Percentiles rank a stretch among this genome's conserved stretches.
These are phyloP conservation scores for Hemisphaericaspora subhashii DNA, from an alignment of 1,139 yeast genomes.

Conservation along the genomic window DNA sequence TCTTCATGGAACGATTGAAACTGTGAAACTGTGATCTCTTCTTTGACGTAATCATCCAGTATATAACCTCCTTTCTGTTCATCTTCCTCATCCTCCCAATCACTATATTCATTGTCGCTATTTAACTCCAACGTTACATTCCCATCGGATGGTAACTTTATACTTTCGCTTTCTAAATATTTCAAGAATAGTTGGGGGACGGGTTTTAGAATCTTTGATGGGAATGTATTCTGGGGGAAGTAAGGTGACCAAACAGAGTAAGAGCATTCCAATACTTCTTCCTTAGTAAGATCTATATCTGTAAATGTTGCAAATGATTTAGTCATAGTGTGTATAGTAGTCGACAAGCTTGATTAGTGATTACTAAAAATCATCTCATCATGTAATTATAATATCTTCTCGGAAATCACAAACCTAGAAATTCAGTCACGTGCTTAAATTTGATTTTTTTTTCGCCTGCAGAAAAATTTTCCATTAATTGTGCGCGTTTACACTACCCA, in stretches of 20 bases:
- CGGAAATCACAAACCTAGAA: neutral
- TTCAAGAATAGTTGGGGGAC: constrained; percentile 66
- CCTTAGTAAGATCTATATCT: constrained; percentile 38
- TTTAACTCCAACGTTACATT: constrained; percentile 31
- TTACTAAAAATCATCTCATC: neutral
- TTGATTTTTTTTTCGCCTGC: neutral
- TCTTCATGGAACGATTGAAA: constrained; percentile 61
- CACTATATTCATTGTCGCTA: constrained; percentile 69
- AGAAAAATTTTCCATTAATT: neutral
- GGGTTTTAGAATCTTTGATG: constrained; percentile 59
- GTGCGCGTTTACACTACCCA: constrained; percentile 1
- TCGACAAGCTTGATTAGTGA: neutral
- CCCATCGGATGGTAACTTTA: constrained; percentile 56
- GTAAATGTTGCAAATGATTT: constrained; percentile 26
- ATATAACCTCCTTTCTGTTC: constrained; percentile 5
- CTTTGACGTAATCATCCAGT: neutral
- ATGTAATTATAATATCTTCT: neutral
- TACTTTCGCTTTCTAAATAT: constrained; percentile 77
- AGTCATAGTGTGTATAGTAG: constrained; percentile 6
- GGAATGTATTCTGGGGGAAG: constrained; percentile 52
- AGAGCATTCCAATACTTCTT: constrained; percentile 64
- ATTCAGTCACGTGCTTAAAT: constrained; percentile 4
- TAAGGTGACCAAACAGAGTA: constrained; percentile 72
- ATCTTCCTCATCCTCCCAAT: constrained; percentile 54
- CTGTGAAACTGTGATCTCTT: constrained; percentile 13